Base-by-base conservation (phyloP, 306 rosid species). In the Vigna mungo region DNA sequence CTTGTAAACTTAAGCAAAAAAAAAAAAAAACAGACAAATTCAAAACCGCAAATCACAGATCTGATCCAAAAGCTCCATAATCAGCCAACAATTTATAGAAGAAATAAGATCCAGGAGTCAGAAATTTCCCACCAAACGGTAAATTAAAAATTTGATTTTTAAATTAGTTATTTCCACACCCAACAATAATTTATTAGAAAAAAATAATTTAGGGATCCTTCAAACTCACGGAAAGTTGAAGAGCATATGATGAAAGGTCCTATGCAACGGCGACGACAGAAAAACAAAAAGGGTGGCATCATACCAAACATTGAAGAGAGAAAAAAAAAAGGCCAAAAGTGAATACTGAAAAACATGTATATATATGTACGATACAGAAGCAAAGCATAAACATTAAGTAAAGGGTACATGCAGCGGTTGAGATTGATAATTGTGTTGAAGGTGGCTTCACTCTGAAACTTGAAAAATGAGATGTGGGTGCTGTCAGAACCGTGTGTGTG, bases 161-260 rank as follows among this genome's bases (percentile, higher is more conserved):
- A 6, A 61, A 32, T 39, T 12, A 36, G 65, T 49, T n/a, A 13
- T 18, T 41, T 32, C 58, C 36, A 44, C 7, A 60, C 36, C 60
- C 46, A 74, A 56, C 46, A 0, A n/a, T 27, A 46, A 25, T 11
- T 0, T 12, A 30, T 36, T 9, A 14, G 13, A 56, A 25, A 4
- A 21, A 12, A 51, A 16, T 54, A 44, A 25, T 34, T 21, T 15
- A 73, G 62, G 61, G 43, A 87, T 56, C 56, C 89, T 87, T 89
- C 89, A 75, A 85, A 77, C 37, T 85, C 86, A 89, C 52, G 91
- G 83, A 79, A 87, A 85, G 84, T 72, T 53, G 8, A 54, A 41
- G 62, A 77, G 75, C 78, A 68, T 76, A 72, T 72, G 30, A 80
- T 78, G 88, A 88, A 56, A 71, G 86, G 80, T 80, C 78, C 86